Evolutionary conservation across 768 basidiomycete genomes (phyloP).

Genomic region (Kwoniella sp.): DNA sequence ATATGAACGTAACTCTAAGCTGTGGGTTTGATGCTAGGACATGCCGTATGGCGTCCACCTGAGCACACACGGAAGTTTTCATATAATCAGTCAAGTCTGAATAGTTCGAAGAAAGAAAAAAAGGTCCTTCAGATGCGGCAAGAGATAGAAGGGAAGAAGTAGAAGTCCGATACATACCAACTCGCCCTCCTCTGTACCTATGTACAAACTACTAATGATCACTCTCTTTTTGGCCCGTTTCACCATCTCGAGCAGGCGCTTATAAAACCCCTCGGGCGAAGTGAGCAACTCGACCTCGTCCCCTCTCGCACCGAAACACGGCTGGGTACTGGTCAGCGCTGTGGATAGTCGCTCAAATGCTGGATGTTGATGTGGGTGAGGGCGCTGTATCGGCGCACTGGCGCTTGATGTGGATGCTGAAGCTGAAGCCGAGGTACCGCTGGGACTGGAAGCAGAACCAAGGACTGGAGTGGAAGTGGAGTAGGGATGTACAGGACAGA

Average conservation of each 20-base stretch:
- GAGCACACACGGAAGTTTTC: too few relatives aligned
- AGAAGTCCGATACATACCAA: constrained; percentile 64
- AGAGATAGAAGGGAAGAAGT: too few relatives aligned
- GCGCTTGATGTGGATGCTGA: neutral
- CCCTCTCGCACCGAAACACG: constrained; percentile 54
- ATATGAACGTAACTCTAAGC: constrained; percentile 69
- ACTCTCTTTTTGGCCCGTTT: constrained; percentile 73
- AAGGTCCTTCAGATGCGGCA: too few relatives aligned
- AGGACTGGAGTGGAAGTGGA: neutral
- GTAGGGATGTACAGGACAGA: constrained; percentile 4
- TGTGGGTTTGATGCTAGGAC: constrained; percentile 65
- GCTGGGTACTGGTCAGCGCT: constrained; percentile 39
- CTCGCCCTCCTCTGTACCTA: constrained; percentile 63
- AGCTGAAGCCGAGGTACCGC: neutral
- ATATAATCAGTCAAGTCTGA: too few relatives aligned
- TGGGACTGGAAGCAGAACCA: neutral
- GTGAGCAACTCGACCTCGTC: constrained; percentile 63
- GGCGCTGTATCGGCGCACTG: neutral
- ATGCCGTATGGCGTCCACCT: constrained; percentile 71
- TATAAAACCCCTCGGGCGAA: constrained; percentile 66
- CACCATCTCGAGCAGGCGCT: constrained; percentile 68
- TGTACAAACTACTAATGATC: constrained; percentile 68
- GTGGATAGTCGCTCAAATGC: constrained; percentile 31
- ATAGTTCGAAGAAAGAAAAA: too few relatives aligned
- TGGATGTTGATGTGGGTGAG: constrained; percentile 28